Base-by-base conservation (phyloP, 2,329 filamentous ascomycete species). In the Penicillium vulpinum region DNA sequence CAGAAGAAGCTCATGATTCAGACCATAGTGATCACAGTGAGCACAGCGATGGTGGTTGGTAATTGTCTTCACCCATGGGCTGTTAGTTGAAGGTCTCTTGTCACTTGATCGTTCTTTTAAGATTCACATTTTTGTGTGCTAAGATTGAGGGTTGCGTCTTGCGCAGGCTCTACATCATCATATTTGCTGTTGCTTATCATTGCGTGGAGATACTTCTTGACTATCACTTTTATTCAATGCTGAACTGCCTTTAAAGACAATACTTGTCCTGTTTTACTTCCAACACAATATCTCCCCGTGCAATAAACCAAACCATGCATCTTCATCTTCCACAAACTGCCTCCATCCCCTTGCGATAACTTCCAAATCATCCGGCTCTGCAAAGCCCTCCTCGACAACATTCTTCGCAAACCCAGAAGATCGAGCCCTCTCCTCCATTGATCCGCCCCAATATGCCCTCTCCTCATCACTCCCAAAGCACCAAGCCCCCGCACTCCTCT, bases 251-350 rank as follows among this genome's bases (percentile, higher is more conserved):
- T 28, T 9, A 48, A 18, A 39, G 33, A 11, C 33, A 11, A 18
- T 9, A 11, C 8, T 18, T 21, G 7, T 18, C 10, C 10, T 22
- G 18, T 13, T 18, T 41, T 52, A 73, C 54, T 73, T 73, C 59
- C 62, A 67, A 53, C 74, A 76, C 13, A 77, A 38, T 46, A 77
- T 71, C 63, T 77, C 67, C 18, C 73, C 73, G 67, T 77, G 72
- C 31, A 75, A 41, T 38, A 74, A 28, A 4, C 66, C 70, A 65
- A 73, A 74, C 74, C 73, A 77, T 3, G 62, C 74, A 47, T 73
- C 62, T 36, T 74, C 68, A 47, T 73, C 57, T 39, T 67, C 61
- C 9, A 67, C 68, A 67, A 68, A 78, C 24, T 63, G 56, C 49
- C 61, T 63, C 74, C 75, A 78, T 3, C 66, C 74, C 21, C 51